Evolutionary conservation across 2,329 filamentous ascomycete genomes (phyloP).

Genomic region (Penicillium verrucosum): DNA sequence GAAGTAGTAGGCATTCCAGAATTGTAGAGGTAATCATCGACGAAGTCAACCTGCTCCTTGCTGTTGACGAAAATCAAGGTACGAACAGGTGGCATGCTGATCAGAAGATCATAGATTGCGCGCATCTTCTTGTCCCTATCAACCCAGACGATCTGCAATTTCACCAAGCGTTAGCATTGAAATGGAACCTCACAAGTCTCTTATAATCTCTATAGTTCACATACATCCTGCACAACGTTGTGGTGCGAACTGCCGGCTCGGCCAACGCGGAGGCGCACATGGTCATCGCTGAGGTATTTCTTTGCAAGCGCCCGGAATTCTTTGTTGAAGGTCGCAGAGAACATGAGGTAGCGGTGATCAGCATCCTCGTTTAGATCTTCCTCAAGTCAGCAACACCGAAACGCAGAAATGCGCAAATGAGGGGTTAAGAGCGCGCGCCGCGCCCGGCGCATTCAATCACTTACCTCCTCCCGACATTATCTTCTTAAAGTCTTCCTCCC

Average conservation of each 20-base stretch:
- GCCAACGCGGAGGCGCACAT: slow-evolving; percentile 80
- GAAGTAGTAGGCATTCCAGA: slow-evolving; percentile 75
- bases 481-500: slow-evolving; percentile 70
- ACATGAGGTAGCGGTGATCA: slow-evolving; percentile 71
- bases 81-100: slow-evolving; percentile 66
- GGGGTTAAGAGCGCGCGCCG: background rate
- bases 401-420: background rate
- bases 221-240: slow-evolving; percentile 73
- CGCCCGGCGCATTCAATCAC: slow-evolving; percentile 27
- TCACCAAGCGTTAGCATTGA: background rate
- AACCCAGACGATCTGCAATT: slow-evolving; percentile 58
- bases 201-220: slow-evolving; percentile 1
- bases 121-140: slow-evolving; percentile 66
- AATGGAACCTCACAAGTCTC: background rate
- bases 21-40: slow-evolving; percentile 88
- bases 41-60: slow-evolving; percentile 71
- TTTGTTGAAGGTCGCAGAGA: slow-evolving; percentile 92
- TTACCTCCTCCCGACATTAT: slow-evolving; percentile 79
- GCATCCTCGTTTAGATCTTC: slow-evolving; percentile 70
- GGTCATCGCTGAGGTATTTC: slow-evolving; percentile 68
- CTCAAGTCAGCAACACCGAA: slow-evolving; percentile 8
- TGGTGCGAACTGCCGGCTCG: slow-evolving; percentile 76
- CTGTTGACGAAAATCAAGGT: slow-evolving; percentile 89
- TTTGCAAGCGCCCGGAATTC: slow-evolving; percentile 71
- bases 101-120: slow-evolving; percentile 68